Conservation (phyloP, 164 flowering plant species). For the Umbilicus rupestris region DNA sequence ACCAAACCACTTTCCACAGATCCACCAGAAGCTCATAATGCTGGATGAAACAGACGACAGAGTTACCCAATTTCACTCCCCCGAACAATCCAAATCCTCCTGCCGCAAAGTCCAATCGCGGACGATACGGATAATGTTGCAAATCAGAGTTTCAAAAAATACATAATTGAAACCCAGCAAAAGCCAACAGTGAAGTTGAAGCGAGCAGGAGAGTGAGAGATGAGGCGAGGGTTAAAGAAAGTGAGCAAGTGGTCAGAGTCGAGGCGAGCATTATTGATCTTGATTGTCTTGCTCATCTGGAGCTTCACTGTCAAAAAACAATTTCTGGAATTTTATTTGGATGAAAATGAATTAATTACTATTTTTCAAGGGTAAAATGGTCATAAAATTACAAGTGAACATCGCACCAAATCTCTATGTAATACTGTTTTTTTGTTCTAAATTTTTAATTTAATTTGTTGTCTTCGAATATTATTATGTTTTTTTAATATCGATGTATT, state of each 20-base stretch:
- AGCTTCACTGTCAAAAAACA: no score
- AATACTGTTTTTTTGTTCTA: no score
- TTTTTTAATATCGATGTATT: no score
- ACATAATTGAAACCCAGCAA: background rate
- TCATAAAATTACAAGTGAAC: background rate
- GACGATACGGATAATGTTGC: background rate
- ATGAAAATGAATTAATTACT: background rate
- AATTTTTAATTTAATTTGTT: no score
- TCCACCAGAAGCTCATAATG: background rate
- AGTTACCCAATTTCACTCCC: background rate
- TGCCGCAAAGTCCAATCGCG: background rate
- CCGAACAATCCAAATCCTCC: background rate
- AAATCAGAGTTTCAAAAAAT: background rate
- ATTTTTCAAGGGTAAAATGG: conserved; percentile 4
- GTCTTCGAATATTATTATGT: no score
- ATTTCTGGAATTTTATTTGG: background rate
- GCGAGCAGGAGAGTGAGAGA: background rate
- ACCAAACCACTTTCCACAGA: background rate
- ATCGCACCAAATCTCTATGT: no score
- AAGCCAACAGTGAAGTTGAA: background rate
- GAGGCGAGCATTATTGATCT: conserved; percentile 5
- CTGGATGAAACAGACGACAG: background rate
- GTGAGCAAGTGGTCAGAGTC: conserved; percentile 1
- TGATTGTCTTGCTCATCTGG: no score
- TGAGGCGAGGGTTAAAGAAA: background rate